Conservation (phyloP, 1,284 basidiomycete species). For the Cutaneotrichosporon cavernicola region DNA sequence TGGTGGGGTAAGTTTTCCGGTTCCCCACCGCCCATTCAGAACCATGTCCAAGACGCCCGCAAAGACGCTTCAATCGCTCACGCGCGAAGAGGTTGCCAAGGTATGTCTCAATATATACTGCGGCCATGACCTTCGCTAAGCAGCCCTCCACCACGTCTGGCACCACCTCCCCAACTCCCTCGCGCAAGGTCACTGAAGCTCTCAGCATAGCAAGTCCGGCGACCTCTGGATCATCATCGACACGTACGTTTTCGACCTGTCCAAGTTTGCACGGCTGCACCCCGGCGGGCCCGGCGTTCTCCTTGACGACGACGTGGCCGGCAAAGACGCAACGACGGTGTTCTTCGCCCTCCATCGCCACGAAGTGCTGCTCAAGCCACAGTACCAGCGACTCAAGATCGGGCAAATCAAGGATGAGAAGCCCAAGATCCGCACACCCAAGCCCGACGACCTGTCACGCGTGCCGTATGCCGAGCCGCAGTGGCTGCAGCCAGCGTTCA, state of each 20-base stretch:
- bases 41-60: slow-evolving; percentile 1
- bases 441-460: slow-evolving; percentile 60
- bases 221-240: slow-evolving; percentile 82
- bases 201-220: slow-evolving; percentile 70
- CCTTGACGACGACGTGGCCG: slow-evolving; percentile 65
- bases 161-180: too few relatives aligned
- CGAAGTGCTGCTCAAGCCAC: slow-evolving; percentile 71
- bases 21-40: too few relatives aligned
- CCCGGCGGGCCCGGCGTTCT: slow-evolving; percentile 79
- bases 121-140: not conserved
- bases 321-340: slow-evolving; percentile 78
- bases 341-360: slow-evolving; percentile 81
- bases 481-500: slow-evolving; percentile 74
- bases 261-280: slow-evolving; percentile 73
- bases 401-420: slow-evolving; percentile 68
- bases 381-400: slow-evolving; percentile 69
- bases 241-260: slow-evolving; percentile 75
- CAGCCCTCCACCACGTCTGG: not conserved
- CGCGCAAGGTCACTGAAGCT: not conserved
- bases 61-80: slow-evolving; percentile 42
- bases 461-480: slow-evolving; percentile 85
- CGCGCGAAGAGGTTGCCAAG: slow-evolving; percentile 53
- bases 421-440: slow-evolving; percentile 59
- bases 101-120: slow-evolving; percentile 31
- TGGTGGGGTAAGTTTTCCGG: too few relatives aligned